These are phyloP conservation scores for Monosporascus sp. DNA, from an alignment of 2,329 filamentous ascomycete species.

Conservation along the genomic window DNA sequence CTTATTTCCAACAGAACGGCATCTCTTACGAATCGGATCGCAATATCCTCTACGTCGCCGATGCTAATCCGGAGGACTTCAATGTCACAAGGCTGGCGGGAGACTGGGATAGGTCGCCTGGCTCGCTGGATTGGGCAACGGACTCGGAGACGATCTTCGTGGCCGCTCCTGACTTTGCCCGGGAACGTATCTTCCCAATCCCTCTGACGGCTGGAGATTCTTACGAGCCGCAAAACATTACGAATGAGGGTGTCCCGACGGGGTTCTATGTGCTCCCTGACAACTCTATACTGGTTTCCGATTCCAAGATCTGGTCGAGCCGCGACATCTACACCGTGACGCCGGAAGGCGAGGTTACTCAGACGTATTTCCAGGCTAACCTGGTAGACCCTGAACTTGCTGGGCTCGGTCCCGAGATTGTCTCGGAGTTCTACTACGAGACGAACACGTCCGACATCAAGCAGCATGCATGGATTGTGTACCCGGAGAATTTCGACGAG, in stretches of 20 bases:
- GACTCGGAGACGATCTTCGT: conserved; percentile 25
- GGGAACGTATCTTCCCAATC: conserved; percentile 26
- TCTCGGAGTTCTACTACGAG: conserved; percentile 30
- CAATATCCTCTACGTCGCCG: conserved; percentile 28
- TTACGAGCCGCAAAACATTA: conserved; percentile 28
- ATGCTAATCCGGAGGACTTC: conserved; percentile 45
- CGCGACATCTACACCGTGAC: conserved; percentile 28
- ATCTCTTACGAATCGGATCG: conserved; percentile 50
- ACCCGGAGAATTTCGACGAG: conserved; percentile 26
- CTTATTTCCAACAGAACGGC: conserved; percentile 57
- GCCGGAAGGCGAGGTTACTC: conserved; percentile 19
- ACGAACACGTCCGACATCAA: conserved; percentile 27
- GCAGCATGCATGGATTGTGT: conserved; percentile 29
- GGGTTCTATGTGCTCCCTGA: conserved; percentile 24
- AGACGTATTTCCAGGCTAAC: conserved; percentile 30
- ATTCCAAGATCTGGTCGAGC: conserved; percentile 31
- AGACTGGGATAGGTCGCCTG: conserved; percentile 27
- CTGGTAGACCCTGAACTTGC: conserved; percentile 28
- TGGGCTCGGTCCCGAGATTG: conserved; percentile 26
- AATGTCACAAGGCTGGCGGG: conserved; percentile 26
- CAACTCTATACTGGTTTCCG: conserved; percentile 25
- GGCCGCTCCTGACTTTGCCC: conserved; percentile 24
- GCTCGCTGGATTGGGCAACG: conserved; percentile 20
- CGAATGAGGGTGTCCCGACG: conserved; percentile 24
- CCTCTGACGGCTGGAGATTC: conserved; percentile 22